Evolutionary conservation across 495 filamentous ascomycete genomes (phyloP).

Genomic region (Hypoxylon fuscum): DNA sequence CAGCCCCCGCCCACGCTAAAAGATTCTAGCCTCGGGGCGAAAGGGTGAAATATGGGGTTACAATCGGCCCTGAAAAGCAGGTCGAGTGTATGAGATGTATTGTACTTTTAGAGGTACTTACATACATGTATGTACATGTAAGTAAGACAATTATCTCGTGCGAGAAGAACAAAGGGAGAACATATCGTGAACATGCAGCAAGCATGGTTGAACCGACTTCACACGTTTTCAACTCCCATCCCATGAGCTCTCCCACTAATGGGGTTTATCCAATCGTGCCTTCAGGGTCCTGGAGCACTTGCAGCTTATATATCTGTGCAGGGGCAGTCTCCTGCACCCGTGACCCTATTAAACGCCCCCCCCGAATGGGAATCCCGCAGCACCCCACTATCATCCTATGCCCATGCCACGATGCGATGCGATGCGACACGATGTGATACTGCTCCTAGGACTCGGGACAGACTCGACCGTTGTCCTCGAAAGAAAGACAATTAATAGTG

Average conservation of each 20-base stretch:
- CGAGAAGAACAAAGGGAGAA: background rate
- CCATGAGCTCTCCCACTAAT: background rate
- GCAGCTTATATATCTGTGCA: conserved; percentile 10
- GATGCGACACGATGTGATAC: background rate
- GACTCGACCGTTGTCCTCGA: background rate
- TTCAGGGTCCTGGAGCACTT: conserved; percentile 29
- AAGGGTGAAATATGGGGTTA: conserved; percentile 15
- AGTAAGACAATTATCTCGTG: background rate
- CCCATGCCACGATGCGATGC: background rate
- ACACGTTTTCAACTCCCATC: too few species aligned
- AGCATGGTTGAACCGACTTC: too few species aligned
- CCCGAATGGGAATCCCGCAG: conserved; percentile 15
- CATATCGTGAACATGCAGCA: too few species aligned
- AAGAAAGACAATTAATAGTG: background rate
- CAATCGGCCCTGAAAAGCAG: conserved; percentile 24
- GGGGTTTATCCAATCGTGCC: conserved; percentile 18
- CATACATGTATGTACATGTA: too few species aligned
- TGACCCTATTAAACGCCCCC: conserved; percentile 22
- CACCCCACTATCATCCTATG: conserved; percentile 17
- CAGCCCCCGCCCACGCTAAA: conserved; percentile 21
- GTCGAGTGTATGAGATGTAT: too few species aligned
- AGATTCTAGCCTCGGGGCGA: conserved; percentile 24
- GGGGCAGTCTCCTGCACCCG: conserved; percentile 16
- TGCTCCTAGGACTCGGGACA: background rate
- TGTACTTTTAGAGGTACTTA: too few species aligned